phyloP scores from a whole-genome alignment of 2,329 filamentous ascomycete species.

The Calonectria multiphialidica region DNA sequence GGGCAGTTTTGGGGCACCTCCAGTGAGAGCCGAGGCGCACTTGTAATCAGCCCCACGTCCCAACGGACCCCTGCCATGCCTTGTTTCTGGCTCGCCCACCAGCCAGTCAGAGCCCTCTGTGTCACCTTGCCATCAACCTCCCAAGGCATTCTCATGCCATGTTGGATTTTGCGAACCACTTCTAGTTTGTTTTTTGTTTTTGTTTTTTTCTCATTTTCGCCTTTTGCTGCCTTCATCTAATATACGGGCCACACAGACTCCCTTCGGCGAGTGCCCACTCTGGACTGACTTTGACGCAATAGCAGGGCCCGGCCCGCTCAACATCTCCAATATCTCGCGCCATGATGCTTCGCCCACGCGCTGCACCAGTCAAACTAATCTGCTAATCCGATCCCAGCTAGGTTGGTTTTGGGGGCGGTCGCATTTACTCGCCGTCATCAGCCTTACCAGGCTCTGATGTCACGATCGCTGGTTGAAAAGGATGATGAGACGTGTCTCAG shows the following conservation, averaged over 20 bases:
- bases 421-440: constrained; percentile 27
- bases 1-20: constrained; percentile 23
- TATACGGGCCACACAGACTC: background rate
- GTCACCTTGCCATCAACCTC: constrained; percentile 15
- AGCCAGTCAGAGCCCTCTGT: constrained; percentile 32
- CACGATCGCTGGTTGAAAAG: constrained; percentile 27
- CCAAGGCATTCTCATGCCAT: constrained; percentile 37
- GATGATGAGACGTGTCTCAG: constrained; percentile 34
- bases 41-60: constrained; percentile 39
- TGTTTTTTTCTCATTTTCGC: background rate
- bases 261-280: constrained; percentile 30
- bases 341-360: background rate
- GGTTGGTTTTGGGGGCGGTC: background rate
- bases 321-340: background rate
- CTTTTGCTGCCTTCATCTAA: background rate
- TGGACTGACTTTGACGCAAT: constrained; percentile 24
- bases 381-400: constrained; percentile 5
- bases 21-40: constrained; percentile 39
- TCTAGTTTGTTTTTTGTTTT: background rate
- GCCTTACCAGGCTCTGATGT: constrained; percentile 43
- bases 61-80: constrained; percentile 22
- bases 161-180: background rate
- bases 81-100: constrained; percentile 33
- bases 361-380: background rate
- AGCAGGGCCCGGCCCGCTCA: constrained; percentile 20